Conservation (phyloP, 164 flowering plant species). For the Pachysandra terminalis region DNA sequence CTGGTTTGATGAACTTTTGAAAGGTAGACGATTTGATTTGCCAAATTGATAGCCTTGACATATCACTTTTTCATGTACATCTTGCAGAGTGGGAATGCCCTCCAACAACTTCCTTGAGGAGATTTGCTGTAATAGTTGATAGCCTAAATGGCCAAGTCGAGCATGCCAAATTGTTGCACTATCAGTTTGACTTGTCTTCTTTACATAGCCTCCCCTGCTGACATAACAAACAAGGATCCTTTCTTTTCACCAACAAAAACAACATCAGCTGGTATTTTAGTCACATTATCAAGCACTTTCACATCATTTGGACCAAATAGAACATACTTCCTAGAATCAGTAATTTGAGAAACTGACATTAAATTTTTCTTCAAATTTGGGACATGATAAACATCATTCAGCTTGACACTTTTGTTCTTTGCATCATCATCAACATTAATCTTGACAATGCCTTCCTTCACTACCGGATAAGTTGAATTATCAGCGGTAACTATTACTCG, state of each 20-base stretch:
- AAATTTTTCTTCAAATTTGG: too few species aligned
- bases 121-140: conserved; percentile 17
- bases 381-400: conserved; percentile 18
- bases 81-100: conserved; percentile 12
- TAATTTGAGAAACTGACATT: too few species aligned
- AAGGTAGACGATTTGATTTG: too few species aligned
- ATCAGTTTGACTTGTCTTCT: conserved; percentile 19
- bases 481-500: too few species aligned
- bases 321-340: too few species aligned
- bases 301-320: too few species aligned
- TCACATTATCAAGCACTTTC: too few species aligned
- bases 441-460: too few species aligned
- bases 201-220: conserved; percentile 18
- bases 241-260: too few species aligned
- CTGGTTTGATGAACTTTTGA: conserved; percentile 16
- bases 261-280: conserved; percentile 12
- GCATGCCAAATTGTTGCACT: conserved; percentile 23
- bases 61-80: too few species aligned
- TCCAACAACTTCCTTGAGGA: conserved; percentile 19
- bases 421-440: too few species aligned
- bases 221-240: conserved; percentile 19
- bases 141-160: conserved; percentile 24
- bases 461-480: too few species aligned
- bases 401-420: neutral
- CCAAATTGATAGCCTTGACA: conserved; percentile 23